Conservation (phyloP, 225 moss, liverwort and hornwort species). For the Takakia lepidozioides region DNA sequence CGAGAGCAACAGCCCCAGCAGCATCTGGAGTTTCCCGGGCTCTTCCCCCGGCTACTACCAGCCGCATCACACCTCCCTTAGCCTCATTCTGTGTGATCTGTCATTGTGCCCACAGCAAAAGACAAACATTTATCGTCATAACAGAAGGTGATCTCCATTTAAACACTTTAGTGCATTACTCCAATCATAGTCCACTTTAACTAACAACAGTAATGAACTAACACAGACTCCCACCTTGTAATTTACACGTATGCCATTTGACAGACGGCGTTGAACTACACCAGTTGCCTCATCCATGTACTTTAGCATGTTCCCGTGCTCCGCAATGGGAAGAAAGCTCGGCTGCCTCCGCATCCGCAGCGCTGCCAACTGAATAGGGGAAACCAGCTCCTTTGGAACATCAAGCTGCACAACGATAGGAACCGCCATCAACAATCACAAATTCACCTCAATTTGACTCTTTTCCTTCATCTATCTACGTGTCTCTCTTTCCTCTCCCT, state of each 20-base stretch:
- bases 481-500: too few species aligned
- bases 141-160: too few species aligned
- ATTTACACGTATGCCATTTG: constrained; percentile 95
- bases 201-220: too few species aligned
- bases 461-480: too few species aligned
- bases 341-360: constrained; percentile 85
- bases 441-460: too few species aligned
- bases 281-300: constrained; percentile 75
- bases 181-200: too few species aligned
- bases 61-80: constrained; percentile 90
- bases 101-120: neutral
- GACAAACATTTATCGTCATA: constrained; percentile 2
- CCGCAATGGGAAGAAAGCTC: constrained; percentile 52
- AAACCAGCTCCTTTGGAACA: constrained; percentile 89
- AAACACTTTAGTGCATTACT: too few species aligned
- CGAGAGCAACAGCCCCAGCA: constrained; percentile 96
- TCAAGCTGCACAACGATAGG: constrained; percentile 76
- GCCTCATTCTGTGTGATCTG: constrained; percentile 98
- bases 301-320: constrained; percentile 32
- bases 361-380: constrained; percentile 85
- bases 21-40: constrained; percentile 78
- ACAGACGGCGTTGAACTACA: constrained; percentile 85
- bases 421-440: too few species aligned
- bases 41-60: constrained; percentile 95
- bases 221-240: constrained; percentile 87